Base-by-base conservation (phyloP, 1,139 yeast genomes). In the Hemisphaericaspora xylanilytica region DNA sequence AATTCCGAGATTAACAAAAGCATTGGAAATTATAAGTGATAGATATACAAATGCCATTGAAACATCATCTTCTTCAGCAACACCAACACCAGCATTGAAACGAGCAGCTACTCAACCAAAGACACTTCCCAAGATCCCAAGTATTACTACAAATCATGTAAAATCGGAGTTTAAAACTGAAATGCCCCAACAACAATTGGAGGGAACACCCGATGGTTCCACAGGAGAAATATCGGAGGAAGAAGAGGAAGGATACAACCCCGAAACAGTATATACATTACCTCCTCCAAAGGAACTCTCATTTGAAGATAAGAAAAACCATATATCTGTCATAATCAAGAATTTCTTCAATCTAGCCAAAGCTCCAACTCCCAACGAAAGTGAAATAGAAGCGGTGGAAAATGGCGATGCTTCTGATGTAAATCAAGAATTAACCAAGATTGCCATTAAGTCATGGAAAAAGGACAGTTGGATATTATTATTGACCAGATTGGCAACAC, bases 391-490 rank as follows among this genome's bases (percentile, higher is more conserved):
- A 3, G 47, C 55, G 47, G 40, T 50, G 2, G 51, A 48, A 11
- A 59, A 50, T 11, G 56, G 59, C n/a, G 75, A 69, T 42, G 51
- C 43, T 38, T 50, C 51, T 6, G 51, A 56, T 48, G 59, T 53
- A 24, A 67, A 40, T 40, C 55, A 60, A 15, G 75, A 72, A 44
- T 63, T 80, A 33, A 67, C 75, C 2, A 76, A 70, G 43, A 70
- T 78, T 9, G 85, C 85, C 3, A 76, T 80, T 21, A 63, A 72
- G 16, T 67, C 75, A 26, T 85, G 92, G 90, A 76, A 74, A 35
- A 74, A 75, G 40, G 83, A 81, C 47, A 80, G 92, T 1, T 88
- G 96, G 96, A 63, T 86, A 13, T 67, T 81, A 9, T 56, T 90
- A n/a, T 66, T 88, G 28, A 78, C 89, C 1, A 67, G 97, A 51